Evolutionary conservation across 2,329 filamentous ascomycete genomes (phyloP).

Genomic region (Colletotrichum eremochloae): DNA sequence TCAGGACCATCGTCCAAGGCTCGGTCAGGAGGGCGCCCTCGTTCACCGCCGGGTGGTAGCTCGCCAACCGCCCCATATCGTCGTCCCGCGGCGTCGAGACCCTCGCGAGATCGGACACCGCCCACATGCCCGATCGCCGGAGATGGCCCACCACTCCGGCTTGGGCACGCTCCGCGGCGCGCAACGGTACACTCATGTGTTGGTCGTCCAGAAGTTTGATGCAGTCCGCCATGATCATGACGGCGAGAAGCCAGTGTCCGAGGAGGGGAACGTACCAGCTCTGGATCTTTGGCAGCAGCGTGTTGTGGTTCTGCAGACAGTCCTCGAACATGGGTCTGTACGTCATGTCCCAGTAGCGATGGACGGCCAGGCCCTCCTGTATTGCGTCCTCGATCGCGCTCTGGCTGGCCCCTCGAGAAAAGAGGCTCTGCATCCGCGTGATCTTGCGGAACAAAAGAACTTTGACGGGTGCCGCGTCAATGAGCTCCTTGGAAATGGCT

Average conservation of each 20-base stretch:
- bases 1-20: slow-evolving; percentile 70
- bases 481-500: slow-evolving; percentile 62
- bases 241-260: slow-evolving; percentile 70
- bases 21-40: slow-evolving; percentile 70
- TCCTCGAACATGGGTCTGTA: slow-evolving; percentile 67
- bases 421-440: slow-evolving; percentile 65
- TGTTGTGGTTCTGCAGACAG: slow-evolving; percentile 62
- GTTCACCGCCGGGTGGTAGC: slow-evolving; percentile 67
- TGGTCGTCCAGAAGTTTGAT: slow-evolving; percentile 63
- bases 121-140: slow-evolving; percentile 57
- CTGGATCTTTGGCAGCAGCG: slow-evolving; percentile 65
- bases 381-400: slow-evolving; percentile 63
- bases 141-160: slow-evolving; percentile 56
- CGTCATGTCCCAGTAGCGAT: slow-evolving; percentile 66
- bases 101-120: slow-evolving; percentile 63
- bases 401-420: slow-evolving; percentile 55
- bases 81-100: slow-evolving; percentile 54
- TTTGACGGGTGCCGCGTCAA: slow-evolving; percentile 69
- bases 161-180: slow-evolving; percentile 47
- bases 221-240: slow-evolving; percentile 67
- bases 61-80: slow-evolving; percentile 45
- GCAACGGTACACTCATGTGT: slow-evolving; percentile 46
- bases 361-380: slow-evolving; percentile 61
- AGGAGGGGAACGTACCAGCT: slow-evolving; percentile 71
- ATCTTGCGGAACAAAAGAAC: slow-evolving; percentile 70